Evolutionary conservation across 176 grass and related monocot species (phyloP), one percentile per base, ranked within the genome.

Genomic region (Pontederia paniculata): DNA sequence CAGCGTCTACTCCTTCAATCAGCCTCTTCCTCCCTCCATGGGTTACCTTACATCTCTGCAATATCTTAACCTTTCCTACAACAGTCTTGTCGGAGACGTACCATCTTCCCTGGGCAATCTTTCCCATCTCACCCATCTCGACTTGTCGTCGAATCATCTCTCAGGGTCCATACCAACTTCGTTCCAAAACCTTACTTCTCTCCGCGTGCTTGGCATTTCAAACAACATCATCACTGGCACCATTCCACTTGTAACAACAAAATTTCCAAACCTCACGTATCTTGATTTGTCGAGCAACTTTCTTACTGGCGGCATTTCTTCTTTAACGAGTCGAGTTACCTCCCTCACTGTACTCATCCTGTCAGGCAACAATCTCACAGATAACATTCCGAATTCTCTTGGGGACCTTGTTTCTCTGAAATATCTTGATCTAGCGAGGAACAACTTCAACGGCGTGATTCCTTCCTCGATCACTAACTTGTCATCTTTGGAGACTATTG

Each of bases 391-490:
- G 16, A 13, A 51, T 43, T 66, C 63, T 2, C 11, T 66, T 2
- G 63, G 63, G 9, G 10, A 18, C 23, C 48, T 53, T n/a, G 6
- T 14, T 12, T 51, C 48, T 42, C 47, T 66, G 22, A 43, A 4
- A 1, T 66, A 52, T 48, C 14, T 52, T n/a, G 28, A 42, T 46
- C 47, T 66, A 23, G 17, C 63, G 1, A 8, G 1, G 1, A 66
- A 66, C 18, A 23, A 0, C 10, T 25, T 66, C 11, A 42, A 3
- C 0, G 63, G 63, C 4, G 0, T n/a, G 10, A 31, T 66, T 10
- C 63, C 63, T 53, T 25, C 63, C 9, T 66, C 63, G 10, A 20
- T 66, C 48, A 54, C 48, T 2, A 75, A 68, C 12, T 18, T 67
- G 4, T 58, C 73, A 0, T 31, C 23, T 17, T 54, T 75, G 2